Evolutionary conservation across 2,329 filamentous ascomycete genomes (phyloP), one percentile per base, ranked within the genome.

Genomic region (Aspergillus sp.): DNA sequence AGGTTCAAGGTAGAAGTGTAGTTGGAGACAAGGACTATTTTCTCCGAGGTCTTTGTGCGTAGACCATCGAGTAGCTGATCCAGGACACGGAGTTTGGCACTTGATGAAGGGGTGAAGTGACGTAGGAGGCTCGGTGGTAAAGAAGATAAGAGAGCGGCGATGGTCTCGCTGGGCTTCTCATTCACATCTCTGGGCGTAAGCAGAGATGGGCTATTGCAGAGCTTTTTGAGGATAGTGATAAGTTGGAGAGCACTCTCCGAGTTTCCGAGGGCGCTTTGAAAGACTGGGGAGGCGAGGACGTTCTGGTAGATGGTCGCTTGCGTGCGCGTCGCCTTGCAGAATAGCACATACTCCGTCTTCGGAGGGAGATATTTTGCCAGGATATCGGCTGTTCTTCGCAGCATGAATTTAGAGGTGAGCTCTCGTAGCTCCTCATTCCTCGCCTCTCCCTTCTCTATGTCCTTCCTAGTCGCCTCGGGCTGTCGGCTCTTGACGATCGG

Each of bases 1-100:
- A 91, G 81, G 66, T 89, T 87, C 9, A 91, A 81, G 0, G 89
- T 91, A 9, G 87, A 86, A 0, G 89, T 91, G 71, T 90, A 91
- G 69, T 91, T 91, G 19, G 88, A 91, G n/a, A 91, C 88, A 8
- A 91, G 80, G 9, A 91, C 87, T 23, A 91, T 84, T 68, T 91
- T 91, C 68, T 91, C 89, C 1, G 82, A 77, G 0, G 88, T 90
- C 0, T 80, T 85, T 2, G 79, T 82, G 52, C 82, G 83, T 23
- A 91, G 81, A 10, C 81, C 81, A 65, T 88, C 82, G 1, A 91
- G 76, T 8, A 91, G 78, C 55, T 84, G 82, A 69, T 91, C 88
- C 2, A 91, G 79, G 1, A 90, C 84, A 47, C 87, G 83, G 21
- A 91, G 78, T 70, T 91, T 91, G 25, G 84, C 83, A 62, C 87